These are phyloP conservation scores for Talaromyces albobiverticillius DNA, from an alignment of 2,329 filamentous ascomycete genomes.

Conservation along the genomic window DNA sequence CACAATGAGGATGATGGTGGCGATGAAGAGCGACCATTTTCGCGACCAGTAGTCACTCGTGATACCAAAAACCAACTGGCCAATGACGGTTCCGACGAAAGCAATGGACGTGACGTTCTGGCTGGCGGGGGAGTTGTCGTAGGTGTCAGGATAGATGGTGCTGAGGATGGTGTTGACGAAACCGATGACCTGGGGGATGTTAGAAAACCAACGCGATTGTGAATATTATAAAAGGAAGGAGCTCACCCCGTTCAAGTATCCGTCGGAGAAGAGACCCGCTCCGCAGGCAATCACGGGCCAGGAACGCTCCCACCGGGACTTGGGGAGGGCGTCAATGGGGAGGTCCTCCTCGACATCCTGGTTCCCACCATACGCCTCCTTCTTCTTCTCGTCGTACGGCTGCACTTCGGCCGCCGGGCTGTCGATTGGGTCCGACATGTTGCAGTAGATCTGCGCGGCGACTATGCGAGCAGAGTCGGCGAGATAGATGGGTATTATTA, in stretches of 20 bases:
- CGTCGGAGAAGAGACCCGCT: slow-evolving; percentile 85
- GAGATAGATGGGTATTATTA: too few species aligned
- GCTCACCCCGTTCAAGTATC: slow-evolving; percentile 81
- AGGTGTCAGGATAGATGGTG: slow-evolving; percentile 66
- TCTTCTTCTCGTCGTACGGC: slow-evolving; percentile 12
- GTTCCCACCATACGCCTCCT: slow-evolving; percentile 12
- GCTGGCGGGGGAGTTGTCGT: slow-evolving; percentile 64
- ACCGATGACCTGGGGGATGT: slow-evolving; percentile 82
- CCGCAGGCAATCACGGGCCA: slow-evolving; percentile 84
- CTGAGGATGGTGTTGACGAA: slow-evolving; percentile 76
- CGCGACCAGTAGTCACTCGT: slow-evolving; percentile 81
- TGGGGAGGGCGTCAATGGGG: slow-evolving; percentile 27
- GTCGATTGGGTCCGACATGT: slow-evolving; percentile 14
- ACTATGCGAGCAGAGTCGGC: too few species aligned
- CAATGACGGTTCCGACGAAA: slow-evolving; percentile 81
- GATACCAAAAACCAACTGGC: slow-evolving; percentile 77
- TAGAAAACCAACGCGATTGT: too few species aligned
- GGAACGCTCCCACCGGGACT: slow-evolving; percentile 52
- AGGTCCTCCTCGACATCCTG: slow-evolving; percentile 19
- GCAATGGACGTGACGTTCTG: slow-evolving; percentile 77
- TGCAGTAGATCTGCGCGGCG: too few species aligned
- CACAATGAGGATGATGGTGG: slow-evolving; percentile 77
- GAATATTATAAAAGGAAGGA: too few species aligned
- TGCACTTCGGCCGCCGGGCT: slow-evolving; percentile 14
- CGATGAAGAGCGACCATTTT: slow-evolving; percentile 75